Conservation (phyloP, 2,329 filamentous ascomycete genomes). For the Ophiostoma montium region DNA sequence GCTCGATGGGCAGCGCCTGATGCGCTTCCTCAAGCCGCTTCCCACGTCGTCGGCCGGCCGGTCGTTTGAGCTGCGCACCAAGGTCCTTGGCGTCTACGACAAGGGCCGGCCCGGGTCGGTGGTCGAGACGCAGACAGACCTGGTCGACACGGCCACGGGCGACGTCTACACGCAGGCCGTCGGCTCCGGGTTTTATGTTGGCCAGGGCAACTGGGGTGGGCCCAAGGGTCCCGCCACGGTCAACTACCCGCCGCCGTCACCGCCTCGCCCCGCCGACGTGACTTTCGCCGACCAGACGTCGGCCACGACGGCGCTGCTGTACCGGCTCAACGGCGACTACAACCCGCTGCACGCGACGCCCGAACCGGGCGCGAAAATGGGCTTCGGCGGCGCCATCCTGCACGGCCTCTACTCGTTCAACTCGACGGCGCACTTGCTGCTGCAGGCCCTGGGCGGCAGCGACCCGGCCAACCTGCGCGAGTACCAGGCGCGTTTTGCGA, state of each 20-base stretch:
- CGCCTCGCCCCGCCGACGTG: slow-evolving; percentile 55
- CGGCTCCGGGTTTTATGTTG: slow-evolving; percentile 65
- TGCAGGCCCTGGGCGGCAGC: slow-evolving; percentile 59
- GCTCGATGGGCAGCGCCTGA: slow-evolving; percentile 71
- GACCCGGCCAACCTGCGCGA: slow-evolving; percentile 72
- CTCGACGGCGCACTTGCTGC: slow-evolving; percentile 55
- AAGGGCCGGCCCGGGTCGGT: slow-evolving; percentile 77
- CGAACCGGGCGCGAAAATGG: slow-evolving; percentile 76
- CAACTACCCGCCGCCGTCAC: slow-evolving; percentile 62
- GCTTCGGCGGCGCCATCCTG: slow-evolving; percentile 78
- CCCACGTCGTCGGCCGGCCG: slow-evolving; percentile 56
- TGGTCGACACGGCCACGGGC: slow-evolving; percentile 55
- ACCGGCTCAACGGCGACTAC: slow-evolving; percentile 84
- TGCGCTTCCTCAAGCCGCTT: slow-evolving; percentile 63
- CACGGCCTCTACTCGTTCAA: slow-evolving; percentile 88
- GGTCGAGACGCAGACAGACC: slow-evolving; percentile 61
- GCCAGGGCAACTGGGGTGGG: slow-evolving; percentile 70
- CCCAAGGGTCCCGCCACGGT: slow-evolving; percentile 74
- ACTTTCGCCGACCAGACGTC: slow-evolving; percentile 58
- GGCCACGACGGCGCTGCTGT: slow-evolving; percentile 58
- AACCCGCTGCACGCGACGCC: slow-evolving; percentile 85
- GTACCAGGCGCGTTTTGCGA: slow-evolving; percentile 79
- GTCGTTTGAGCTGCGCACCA: slow-evolving; percentile 62
- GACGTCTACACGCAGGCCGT: slow-evolving; percentile 59
- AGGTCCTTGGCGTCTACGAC: slow-evolving; percentile 76